Base-by-base conservation (phyloP, 305 asterid species). In the Fraxinus baroniana region DNA sequence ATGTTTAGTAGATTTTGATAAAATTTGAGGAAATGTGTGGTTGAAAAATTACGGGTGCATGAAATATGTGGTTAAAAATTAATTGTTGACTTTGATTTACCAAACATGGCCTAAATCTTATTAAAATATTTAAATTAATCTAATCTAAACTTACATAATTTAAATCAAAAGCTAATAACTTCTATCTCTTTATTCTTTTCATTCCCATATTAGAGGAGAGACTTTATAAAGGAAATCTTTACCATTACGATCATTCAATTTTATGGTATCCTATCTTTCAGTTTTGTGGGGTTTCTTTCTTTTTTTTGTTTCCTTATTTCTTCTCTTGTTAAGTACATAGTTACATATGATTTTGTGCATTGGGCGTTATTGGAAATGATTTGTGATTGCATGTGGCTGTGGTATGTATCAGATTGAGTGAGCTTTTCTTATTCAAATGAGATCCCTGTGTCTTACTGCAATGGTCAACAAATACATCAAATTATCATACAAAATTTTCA, bases 351-450 rank as follows among this genome's bases (percentile, higher is more conserved):
- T 66, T 66, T 66, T 28, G 36, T 28, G 74, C 36, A 20, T 62
- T 62, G 32, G 33, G 62, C 12, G 28, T 55, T 4, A 20, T n/a
- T 13, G 30, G 28, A 55, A 44, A 64, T 77, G 44, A 24, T 41
- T 77, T 55, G 66, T 44, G 12, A 80, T 37, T 71, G 82, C 79
- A 74, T 3, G 39, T 12, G 6, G 18, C 26, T 76, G 15, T n/a
- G 72, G 70, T 2, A 26, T 71, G 35, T 80, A 9, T n/a, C 30
- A 36, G 49, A 8, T 75, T 33, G 77, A 24, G 15, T 30, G 55
- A 76, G 57, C 74, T 76, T 60, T 66, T 52, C 57, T 66, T 74
- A 62, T 62, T 62, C 32, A 76, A 77, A 35, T 83, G 62, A 22
- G 9, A 30, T 70, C 66, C 71, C 49, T 3, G 26, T 24, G 74